Conservation (phyloP, 2,329 filamentous ascomycete genomes). For the Botrytis paeoniae region DNA sequence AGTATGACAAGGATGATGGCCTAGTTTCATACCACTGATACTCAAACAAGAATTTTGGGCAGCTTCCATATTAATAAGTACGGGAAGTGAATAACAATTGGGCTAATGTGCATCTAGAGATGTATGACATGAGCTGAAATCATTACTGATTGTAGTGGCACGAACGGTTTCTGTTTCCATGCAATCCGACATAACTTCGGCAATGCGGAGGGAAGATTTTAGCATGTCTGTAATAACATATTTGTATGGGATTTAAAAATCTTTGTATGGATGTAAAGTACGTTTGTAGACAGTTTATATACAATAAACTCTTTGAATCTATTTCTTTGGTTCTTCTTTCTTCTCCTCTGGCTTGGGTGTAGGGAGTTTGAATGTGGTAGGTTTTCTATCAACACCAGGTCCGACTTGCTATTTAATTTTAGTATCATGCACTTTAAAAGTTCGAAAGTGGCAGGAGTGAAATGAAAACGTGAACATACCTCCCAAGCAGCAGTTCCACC, state of each 20-base stretch:
- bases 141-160: not conserved
- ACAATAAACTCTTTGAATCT: conserved; percentile 40
- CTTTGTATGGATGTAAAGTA: not conserved
- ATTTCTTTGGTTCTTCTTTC: conserved; percentile 90
- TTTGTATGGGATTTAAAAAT: not conserved
- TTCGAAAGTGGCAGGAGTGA: conserved; percentile 31
- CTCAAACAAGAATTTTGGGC: not conserved
- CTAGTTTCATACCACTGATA: not conserved
- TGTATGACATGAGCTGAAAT: not conserved
- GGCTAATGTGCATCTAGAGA: not conserved
- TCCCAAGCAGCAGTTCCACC: conserved; percentile 75
- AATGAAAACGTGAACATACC: conserved; percentile 47
- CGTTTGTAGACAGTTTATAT: conserved; percentile 31
- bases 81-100: not conserved
- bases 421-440: conserved; percentile 17
- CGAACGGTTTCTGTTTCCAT: not conserved
- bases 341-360: conserved; percentile 93
- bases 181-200: not conserved
- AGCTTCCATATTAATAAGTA: not conserved
- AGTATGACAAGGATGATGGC: not conserved
- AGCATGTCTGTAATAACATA: not conserved
- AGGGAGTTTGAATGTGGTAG: conserved; percentile 88
- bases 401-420: conserved; percentile 60
- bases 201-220: not conserved
- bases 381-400: conserved; percentile 71